Evolutionary conservation across 352 stramenopile genomes (phyloP).

Genomic region (Peronospora destructor): DNA sequence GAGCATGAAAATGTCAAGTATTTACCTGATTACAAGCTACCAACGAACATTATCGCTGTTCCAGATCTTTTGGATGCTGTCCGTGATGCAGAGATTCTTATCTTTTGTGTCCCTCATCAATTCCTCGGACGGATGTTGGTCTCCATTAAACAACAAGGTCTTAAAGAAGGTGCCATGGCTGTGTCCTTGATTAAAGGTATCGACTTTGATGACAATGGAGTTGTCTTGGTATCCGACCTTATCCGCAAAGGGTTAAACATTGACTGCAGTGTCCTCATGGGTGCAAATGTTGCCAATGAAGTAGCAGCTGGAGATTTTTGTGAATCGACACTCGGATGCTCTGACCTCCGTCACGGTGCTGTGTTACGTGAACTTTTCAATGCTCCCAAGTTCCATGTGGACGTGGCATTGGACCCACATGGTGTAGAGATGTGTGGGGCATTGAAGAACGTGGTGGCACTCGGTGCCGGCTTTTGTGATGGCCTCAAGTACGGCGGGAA

Average conservation of each 20-base stretch:
- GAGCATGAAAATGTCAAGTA: conserved; percentile 97
- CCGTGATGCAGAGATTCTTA: conserved; percentile 86
- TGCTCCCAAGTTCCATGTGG: conserved; percentile 88
- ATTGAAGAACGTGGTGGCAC: conserved; percentile 96
- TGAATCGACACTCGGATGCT: conserved; percentile 93
- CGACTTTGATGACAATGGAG: conserved; percentile 78
- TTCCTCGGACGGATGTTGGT: conserved; percentile 88
- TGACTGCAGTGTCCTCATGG: conserved; percentile 92
- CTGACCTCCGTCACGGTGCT: conserved; percentile 59
- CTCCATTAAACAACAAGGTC: conserved; percentile 77
- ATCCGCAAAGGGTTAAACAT: conserved; percentile 83
- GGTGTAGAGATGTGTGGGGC: conserved; percentile 94
- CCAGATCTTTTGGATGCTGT: conserved; percentile 89
- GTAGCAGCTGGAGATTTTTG: conserved; percentile 93
- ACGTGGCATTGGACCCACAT: conserved; percentile 89
- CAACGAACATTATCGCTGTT: conserved; percentile 90
- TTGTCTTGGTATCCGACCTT: conserved; percentile 85
- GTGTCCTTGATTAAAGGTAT: conserved; percentile 91
- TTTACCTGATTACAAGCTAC: conserved; percentile 85
- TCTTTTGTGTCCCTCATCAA: conserved; percentile 97
- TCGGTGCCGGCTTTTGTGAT: conserved; percentile 96
- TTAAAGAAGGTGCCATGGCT: conserved; percentile 60
- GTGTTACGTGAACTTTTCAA: conserved; percentile 75
- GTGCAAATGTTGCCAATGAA: conserved; percentile 96
- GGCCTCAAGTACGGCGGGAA: conserved; percentile 92